phyloP scores from a whole-genome alignment of 805 yeast genomes.

The Diddensiella santjacobensis region DNA sequence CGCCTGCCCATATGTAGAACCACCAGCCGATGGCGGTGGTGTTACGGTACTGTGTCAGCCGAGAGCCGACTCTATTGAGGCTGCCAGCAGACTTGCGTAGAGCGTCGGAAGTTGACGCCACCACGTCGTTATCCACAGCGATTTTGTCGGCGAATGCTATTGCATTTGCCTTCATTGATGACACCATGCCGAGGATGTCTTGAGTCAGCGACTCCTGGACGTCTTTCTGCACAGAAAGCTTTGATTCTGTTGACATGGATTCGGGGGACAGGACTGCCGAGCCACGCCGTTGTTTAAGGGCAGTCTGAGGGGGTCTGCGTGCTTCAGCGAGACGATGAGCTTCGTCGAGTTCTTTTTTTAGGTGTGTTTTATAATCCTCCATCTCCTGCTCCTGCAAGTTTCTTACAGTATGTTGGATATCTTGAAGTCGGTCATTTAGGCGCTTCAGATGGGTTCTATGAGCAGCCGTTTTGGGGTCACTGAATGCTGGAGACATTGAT shows the following conservation, averaged over 20 bases:
- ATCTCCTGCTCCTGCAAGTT: constrained; percentile 9
- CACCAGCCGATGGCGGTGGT: constrained; percentile 38
- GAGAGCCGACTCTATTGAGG: constrained; percentile 35
- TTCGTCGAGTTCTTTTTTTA: constrained; percentile 2
- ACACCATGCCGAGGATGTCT: constrained; percentile 48
- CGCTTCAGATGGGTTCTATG: constrained; percentile 11
- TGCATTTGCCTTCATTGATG: constrained; percentile 47
- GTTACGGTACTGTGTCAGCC: constrained; percentile 32
- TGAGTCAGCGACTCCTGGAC: constrained; percentile 46
- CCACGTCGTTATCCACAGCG: constrained; percentile 34
- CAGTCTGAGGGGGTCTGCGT: neutral
- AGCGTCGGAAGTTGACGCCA: constrained; percentile 34
- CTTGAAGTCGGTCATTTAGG: constrained; percentile 17
- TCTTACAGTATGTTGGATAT: constrained; percentile 11
- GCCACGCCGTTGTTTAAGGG: neutral
- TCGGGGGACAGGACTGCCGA: neutral
- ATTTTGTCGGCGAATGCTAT: constrained; percentile 39
- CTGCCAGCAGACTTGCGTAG: constrained; percentile 32
- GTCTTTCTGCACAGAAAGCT: constrained; percentile 28
- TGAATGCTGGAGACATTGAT: neutral
- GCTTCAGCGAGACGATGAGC: constrained; percentile 1
- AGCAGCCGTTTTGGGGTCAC: neutral
- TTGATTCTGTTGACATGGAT: constrained; percentile 20
- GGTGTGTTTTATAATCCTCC: constrained; percentile 2
- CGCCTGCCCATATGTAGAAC: constrained; percentile 37